Evolutionary conservation across 164 flowering plant species (phyloP).

Genomic region (Liquidambar formosana): DNA sequence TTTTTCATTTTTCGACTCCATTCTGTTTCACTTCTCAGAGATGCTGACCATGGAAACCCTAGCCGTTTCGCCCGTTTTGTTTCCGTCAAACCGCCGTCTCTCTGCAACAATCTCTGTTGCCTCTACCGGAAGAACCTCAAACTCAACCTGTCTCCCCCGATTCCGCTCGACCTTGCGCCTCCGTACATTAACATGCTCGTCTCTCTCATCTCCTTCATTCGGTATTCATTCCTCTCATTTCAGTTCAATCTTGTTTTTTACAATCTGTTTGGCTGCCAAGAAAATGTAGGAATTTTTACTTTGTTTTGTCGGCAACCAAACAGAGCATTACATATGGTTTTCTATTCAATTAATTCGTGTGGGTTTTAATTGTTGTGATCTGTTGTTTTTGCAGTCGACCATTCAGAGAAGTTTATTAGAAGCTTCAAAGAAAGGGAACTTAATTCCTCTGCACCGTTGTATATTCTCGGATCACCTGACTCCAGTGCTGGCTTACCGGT

Average conservation of each 20-base stretch:
- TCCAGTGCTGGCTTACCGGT: constrained; percentile 85
- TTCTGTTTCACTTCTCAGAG: no score
- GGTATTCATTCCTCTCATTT: constrained; percentile 21
- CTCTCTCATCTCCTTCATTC: constrained; percentile 28
- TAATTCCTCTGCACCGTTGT: constrained; percentile 58
- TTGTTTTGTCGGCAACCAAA: not conserved
- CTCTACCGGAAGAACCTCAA: constrained; percentile 10
- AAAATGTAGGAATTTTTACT: not conserved
- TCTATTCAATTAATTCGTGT: not conserved
- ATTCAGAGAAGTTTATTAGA: constrained; percentile 41
- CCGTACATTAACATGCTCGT: constrained; percentile 30
- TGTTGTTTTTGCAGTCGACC: constrained; percentile 24
- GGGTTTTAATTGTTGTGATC: constrained; percentile 3
- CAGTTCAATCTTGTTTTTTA: not conserved
- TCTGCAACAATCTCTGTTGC: constrained; percentile 14
- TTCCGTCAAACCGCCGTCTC: constrained; percentile 8
- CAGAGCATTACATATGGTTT: not conserved
- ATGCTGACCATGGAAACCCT: constrained; percentile 36
- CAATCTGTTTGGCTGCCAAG: constrained; percentile 2
- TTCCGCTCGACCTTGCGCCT: constrained; percentile 9
- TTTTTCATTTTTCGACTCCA: no score
- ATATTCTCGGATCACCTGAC: constrained; percentile 80
- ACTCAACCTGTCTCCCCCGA: constrained; percentile 10
- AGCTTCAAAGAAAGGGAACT: constrained; percentile 64
- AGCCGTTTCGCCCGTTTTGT: constrained; percentile 9